Percentiles rank a stretch among this genome's conserved stretches.
phyloP scores from a whole-genome alignment of 2,329 filamentous ascomycete species.

The Sclerotinia spermophila region DNA sequence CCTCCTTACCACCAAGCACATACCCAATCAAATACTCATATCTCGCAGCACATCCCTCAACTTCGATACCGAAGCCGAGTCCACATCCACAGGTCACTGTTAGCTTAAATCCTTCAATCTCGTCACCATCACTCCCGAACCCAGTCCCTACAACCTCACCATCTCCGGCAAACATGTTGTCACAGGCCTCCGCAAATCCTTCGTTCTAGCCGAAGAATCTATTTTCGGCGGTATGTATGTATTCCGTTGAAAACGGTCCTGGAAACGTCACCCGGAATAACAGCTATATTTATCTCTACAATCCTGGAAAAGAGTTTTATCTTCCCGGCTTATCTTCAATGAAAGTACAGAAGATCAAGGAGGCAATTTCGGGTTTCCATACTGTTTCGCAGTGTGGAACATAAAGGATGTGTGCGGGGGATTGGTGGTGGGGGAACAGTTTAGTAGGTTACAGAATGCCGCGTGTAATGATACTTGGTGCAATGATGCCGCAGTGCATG shows the following conservation, averaged over 20 bases:
- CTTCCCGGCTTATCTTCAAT: slow-evolving; percentile 59
- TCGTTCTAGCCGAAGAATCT: slow-evolving; percentile 64
- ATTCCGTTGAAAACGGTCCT: slow-evolving; percentile 66
- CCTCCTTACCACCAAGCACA: slow-evolving; percentile 55
- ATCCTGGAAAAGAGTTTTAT: slow-evolving; percentile 72
- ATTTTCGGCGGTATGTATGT: slow-evolving; percentile 50
- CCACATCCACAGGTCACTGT: slow-evolving; percentile 55
- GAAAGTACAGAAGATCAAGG: slow-evolving; percentile 37
- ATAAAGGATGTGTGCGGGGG: slow-evolving; percentile 43
- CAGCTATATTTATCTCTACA: slow-evolving; percentile 61
- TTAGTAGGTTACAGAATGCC: slow-evolving; percentile 41
- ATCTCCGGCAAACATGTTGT: slow-evolving; percentile 49
- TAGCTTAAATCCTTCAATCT: slow-evolving; percentile 63
- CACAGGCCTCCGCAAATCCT: slow-evolving; percentile 71
- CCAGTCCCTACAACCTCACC: slow-evolving; percentile 45
- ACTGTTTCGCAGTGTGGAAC: slow-evolving; percentile 65
- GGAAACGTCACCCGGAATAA: slow-evolving; percentile 58
- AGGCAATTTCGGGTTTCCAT: slow-evolving; percentile 67
- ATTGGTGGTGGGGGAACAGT: slow-evolving; percentile 49
- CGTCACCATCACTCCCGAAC: slow-evolving; percentile 32
- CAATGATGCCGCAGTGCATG: slow-evolving; percentile 38
- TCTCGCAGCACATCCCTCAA: slow-evolving; percentile 63
- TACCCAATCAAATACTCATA: slow-evolving; percentile 57
- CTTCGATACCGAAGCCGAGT: slow-evolving; percentile 52
- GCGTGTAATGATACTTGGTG: slow-evolving; percentile 46